Conservation (phyloP, 768 basidiomycete genomes). For the Sistotremastrum niveocremeum region DNA sequence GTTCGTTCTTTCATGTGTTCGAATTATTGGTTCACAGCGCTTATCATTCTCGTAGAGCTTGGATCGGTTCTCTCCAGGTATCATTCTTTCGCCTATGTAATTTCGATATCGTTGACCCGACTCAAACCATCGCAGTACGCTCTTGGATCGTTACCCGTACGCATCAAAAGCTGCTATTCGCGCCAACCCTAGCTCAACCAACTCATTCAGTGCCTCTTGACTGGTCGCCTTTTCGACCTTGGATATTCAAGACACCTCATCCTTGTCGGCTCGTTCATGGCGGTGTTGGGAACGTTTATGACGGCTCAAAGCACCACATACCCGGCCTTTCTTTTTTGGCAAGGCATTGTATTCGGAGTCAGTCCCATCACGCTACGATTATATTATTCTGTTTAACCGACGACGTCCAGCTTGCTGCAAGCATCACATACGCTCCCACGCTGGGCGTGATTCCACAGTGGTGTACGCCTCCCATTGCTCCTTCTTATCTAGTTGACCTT, state of each 20-base stretch:
- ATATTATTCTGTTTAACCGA: background rate
- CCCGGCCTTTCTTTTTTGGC: conserved; percentile 16
- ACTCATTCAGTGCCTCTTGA: conserved; percentile 8
- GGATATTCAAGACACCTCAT: conserved; percentile 11
- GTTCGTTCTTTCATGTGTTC: background rate
- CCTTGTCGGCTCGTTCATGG: conserved; percentile 4
- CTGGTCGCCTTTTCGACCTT: conserved; percentile 15
- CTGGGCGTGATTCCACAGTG: conserved; percentile 14
- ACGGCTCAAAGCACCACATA: conserved; percentile 15
- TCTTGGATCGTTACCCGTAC: conserved; percentile 12
- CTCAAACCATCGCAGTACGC: conserved; percentile 7
- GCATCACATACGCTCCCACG: conserved; percentile 12
- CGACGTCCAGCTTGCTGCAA: conserved; percentile 9
- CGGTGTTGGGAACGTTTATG: conserved; percentile 11
- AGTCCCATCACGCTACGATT: background rate
- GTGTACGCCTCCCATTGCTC: conserved; percentile 9
- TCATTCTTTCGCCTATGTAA: conserved; percentile 5
- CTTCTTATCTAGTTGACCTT: too few relatives aligned
- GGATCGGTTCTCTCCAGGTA: conserved; percentile 7
- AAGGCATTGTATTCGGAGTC: conserved; percentile 16
- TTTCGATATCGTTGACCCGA: background rate
- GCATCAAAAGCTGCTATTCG: conserved; percentile 1
- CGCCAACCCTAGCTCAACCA: background rate
- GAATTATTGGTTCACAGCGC: too few relatives aligned
- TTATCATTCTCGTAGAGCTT: conserved; percentile 2